A percentile compares a stretch with the other conserved stretches of the same genome.
These are phyloP conservation scores for Colletotrichum simmondsii DNA, from an alignment of 2,329 filamentous ascomycete species.

Conservation along the genomic window DNA sequence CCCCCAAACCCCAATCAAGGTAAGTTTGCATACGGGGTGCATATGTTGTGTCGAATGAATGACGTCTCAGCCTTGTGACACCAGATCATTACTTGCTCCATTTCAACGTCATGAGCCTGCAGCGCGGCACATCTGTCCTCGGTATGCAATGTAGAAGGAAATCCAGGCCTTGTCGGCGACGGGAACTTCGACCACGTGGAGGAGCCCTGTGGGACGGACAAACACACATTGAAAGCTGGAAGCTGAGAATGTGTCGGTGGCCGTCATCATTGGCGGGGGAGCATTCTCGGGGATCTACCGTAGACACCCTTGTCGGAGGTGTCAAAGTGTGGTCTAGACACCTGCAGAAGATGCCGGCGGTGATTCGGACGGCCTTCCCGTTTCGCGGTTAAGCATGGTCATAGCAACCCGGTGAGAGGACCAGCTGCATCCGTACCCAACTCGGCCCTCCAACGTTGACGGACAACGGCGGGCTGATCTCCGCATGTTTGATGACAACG, in stretches of 20 bases:
- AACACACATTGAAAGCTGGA: not conserved
- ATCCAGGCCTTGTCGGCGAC: constrained; percentile 3
- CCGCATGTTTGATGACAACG: not conserved
- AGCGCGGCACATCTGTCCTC: not conserved
- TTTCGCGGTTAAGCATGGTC: constrained; percentile 26
- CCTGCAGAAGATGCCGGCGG: constrained; percentile 24
- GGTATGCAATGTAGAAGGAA: not conserved
- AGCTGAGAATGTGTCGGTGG: not conserved
- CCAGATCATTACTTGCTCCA: constrained; percentile 19
- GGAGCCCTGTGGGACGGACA: constrained; percentile 3
- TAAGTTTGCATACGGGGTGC: constrained; percentile 35
- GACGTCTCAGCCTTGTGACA: constrained; percentile 43
- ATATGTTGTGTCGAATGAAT: constrained; percentile 35
- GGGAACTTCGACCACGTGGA: not conserved
- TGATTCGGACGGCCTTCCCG: constrained; percentile 29
- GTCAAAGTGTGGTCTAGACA: constrained; percentile 28
- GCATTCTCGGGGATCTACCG: constrained; percentile 3
- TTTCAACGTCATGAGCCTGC: constrained; percentile 19
- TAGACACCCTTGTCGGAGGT: constrained; percentile 17
- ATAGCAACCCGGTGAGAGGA: constrained; percentile 18
- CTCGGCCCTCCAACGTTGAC: constrained; percentile 10
- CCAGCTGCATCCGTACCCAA: constrained; percentile 35
- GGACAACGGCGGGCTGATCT: constrained; percentile 16
- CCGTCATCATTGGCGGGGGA: constrained; percentile 23
- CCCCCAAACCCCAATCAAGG: constrained; percentile 34